A percentile compares a stretch with the other conserved stretches of the same genome.
phyloP scores from a whole-genome alignment of 306 rosid genomes.

The Quercus suber region DNA sequence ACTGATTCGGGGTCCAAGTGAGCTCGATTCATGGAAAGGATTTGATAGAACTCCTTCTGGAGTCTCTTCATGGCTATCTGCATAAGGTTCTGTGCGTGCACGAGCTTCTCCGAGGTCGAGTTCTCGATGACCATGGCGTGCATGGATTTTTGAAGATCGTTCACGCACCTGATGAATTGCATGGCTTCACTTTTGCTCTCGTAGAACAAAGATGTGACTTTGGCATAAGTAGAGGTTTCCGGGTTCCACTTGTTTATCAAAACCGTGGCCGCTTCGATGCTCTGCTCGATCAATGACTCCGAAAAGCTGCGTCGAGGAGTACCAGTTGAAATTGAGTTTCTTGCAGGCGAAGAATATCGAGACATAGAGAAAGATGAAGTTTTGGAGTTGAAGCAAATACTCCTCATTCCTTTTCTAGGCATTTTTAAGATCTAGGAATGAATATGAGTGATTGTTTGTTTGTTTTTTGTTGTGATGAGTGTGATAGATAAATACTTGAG shows the following conservation, averaged over 20 bases:
- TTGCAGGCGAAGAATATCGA: constrained; percentile 20
- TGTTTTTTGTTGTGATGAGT: background rate
- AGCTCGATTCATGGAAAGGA: constrained; percentile 59
- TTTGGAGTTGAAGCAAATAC: constrained; percentile 37
- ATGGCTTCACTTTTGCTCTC: constrained; percentile 52
- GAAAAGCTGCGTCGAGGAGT: constrained; percentile 26
- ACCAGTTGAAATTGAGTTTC: constrained; percentile 23
- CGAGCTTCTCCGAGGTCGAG: constrained; percentile 43
- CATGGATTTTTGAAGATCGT: constrained; percentile 67
- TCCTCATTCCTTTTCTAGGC: constrained; percentile 60
- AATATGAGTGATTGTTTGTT: background rate
- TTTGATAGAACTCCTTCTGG: constrained; percentile 69
- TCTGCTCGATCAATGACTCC: constrained; percentile 26
- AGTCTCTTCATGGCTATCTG: constrained; percentile 69
- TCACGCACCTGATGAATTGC: constrained; percentile 45
- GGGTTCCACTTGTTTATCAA: constrained; percentile 65
- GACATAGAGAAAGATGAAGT: constrained; percentile 32
- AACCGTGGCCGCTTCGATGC: constrained; percentile 38
- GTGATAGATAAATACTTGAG: background rate
- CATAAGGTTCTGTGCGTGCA: constrained; percentile 53
- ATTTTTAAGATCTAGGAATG: constrained; percentile 5
- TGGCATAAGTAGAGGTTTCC: constrained; percentile 50
- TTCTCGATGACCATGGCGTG: constrained; percentile 36
- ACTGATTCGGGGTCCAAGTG: constrained; percentile 52
- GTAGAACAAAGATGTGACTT: constrained; percentile 66